These are phyloP conservation scores for Aureobasidium leucospermi DNA, from an alignment of 2,329 filamentous ascomycete genomes.

Conservation along the genomic window DNA sequence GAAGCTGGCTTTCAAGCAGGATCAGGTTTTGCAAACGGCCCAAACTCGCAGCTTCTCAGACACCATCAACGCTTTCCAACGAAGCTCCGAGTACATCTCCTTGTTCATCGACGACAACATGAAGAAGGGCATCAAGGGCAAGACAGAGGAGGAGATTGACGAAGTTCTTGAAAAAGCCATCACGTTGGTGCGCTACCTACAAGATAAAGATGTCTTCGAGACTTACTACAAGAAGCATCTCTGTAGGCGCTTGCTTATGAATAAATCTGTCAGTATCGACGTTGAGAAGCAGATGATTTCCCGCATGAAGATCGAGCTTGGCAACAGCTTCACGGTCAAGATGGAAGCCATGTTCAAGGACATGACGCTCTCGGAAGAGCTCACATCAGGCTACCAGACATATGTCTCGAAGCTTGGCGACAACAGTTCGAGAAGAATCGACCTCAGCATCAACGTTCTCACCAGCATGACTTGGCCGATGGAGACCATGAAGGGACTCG, in stretches of 20 bases:
- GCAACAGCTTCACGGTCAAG: slow-evolving; percentile 86
- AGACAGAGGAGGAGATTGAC: slow-evolving; percentile 84
- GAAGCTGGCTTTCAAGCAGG: slow-evolving; percentile 62
- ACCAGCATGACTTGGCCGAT: slow-evolving; percentile 94
- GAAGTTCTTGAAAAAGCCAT: slow-evolving; percentile 81
- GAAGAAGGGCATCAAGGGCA: slow-evolving; percentile 87
- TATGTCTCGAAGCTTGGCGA: slow-evolving; percentile 56
- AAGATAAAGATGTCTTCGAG: slow-evolving; percentile 91
- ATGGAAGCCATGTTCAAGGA: slow-evolving; percentile 98
- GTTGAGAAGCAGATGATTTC: slow-evolving; percentile 93
- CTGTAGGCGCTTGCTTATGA: slow-evolving; percentile 76
- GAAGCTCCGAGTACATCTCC: slow-evolving; percentile 86
- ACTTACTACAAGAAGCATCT: slow-evolving; percentile 98
- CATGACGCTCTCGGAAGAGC: slow-evolving; percentile 78
- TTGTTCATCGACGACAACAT: slow-evolving; percentile 96
- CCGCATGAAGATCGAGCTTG: slow-evolving; percentile 94
- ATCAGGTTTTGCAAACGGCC: slow-evolving; percentile 71
- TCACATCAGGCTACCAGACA: slow-evolving; percentile 68
- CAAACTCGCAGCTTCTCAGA: slow-evolving; percentile 82
- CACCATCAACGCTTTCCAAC: slow-evolving; percentile 81
- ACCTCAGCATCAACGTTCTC: slow-evolving; percentile 76
- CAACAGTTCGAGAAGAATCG: slow-evolving; percentile 56
- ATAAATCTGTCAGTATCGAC: slow-evolving; percentile 83
- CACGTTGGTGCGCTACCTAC: slow-evolving; percentile 75
- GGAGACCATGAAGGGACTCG: slow-evolving; percentile 64